These are phyloP conservation scores for Canavalia gladiata DNA, from an alignment of 306 rosid species.

Conservation along the genomic window DNA sequence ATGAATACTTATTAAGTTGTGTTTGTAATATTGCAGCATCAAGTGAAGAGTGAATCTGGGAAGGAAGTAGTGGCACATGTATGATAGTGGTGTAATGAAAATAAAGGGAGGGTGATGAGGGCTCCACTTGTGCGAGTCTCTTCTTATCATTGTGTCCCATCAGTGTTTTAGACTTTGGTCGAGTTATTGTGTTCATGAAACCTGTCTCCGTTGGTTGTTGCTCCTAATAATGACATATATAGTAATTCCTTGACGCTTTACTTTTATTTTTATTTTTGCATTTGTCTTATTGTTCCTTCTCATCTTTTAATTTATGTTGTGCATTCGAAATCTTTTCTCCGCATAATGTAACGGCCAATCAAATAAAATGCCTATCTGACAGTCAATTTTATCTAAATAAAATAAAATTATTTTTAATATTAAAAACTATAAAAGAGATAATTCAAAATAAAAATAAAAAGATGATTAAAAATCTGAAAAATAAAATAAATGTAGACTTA, in stretches of 20 bases:
- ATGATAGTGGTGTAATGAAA: background rate
- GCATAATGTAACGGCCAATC: no score
- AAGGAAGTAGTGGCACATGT: background rate
- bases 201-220: background rate
- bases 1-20: background rate
- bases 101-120: constrained; percentile 23
- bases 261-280: background rate
- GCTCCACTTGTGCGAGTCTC: constrained; percentile 39
- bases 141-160: background rate
- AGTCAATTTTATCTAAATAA: no score
- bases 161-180: background rate
- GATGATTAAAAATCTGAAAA: no score
- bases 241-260: background rate
- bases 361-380: no score
- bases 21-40: constrained; percentile 37
- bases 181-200: background rate
- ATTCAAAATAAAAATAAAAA: no score
- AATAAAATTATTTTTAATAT: no score
- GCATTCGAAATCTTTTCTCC: no score
- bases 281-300: background rate
- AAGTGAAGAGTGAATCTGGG: constrained; percentile 18
- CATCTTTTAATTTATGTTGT: background rate
- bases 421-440: no score
- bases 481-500: no score
- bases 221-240: background rate